Evolutionary conservation across 169 alveolate species (phyloP).

Genomic region (Theileria sp.): DNA sequence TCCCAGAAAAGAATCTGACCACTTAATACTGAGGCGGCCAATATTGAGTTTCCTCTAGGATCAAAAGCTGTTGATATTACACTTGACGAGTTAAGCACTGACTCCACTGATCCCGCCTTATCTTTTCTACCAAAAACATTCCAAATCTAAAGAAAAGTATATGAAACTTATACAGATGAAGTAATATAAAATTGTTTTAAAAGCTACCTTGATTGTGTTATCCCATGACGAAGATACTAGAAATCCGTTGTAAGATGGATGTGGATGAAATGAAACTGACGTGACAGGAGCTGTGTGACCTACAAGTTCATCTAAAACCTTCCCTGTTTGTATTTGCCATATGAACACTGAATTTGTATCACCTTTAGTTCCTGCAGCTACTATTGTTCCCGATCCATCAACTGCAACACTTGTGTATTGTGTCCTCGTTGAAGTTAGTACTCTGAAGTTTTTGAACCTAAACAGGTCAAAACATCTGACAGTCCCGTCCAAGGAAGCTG

Average conservation of each 20-base stretch:
- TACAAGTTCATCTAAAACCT: conserved; percentile 70
- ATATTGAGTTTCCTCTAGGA: conserved; percentile 88
- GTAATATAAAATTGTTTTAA: neutral
- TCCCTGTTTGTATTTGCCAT: conserved; percentile 80
- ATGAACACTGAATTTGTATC: conserved; percentile 78
- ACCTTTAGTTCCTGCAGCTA: conserved; percentile 95
- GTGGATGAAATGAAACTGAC: conserved; percentile 84
- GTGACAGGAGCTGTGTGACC: conserved; percentile 94
- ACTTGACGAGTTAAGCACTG: conserved; percentile 84
- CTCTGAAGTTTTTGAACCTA: conserved; percentile 87
- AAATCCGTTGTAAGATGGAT: conserved; percentile 74
- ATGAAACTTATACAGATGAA: neutral
- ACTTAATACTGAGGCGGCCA: conserved; percentile 80
- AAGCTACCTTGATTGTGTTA: conserved; percentile 89
- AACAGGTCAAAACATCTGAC: conserved; percentile 95
- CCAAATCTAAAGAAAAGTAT: conserved; percentile 57
- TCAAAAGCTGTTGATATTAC: conserved; percentile 86
- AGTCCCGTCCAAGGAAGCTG: conserved; percentile 97
- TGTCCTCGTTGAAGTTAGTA: conserved; percentile 81
- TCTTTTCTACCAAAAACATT: conserved; percentile 78
- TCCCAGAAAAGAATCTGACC: conserved; percentile 84
- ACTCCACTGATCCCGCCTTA: conserved; percentile 89
- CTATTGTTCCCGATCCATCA: conserved; percentile 94
- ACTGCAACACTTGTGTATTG: conserved; percentile 92
- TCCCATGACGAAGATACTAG: conserved; percentile 96